A percentile compares a stretch with the other conserved stretches of the same genome.
These are phyloP conservation scores for Fusarium sp. DNA, from an alignment of 2,329 filamentous ascomycete genomes.

Conservation along the genomic window DNA sequence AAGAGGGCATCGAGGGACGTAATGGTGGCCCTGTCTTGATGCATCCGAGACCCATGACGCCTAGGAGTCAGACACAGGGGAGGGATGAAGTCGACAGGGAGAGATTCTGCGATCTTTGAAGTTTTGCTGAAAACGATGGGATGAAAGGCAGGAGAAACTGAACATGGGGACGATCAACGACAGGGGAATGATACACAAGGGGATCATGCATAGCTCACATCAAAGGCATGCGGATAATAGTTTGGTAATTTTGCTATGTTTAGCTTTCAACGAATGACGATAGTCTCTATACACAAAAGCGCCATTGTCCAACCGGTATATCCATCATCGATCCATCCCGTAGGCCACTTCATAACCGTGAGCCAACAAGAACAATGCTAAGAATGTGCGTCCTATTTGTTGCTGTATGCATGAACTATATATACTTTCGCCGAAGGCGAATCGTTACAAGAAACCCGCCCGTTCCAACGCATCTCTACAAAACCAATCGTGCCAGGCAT, in stretches of 20 bases:
- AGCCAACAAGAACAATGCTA: neutral
- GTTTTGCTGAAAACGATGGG: neutral
- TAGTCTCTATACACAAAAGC: conserved; percentile 6
- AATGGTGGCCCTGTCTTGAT: neutral
- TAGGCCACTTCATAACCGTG: neutral
- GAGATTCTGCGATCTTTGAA: neutral
- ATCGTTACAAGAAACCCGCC: conserved; percentile 20
- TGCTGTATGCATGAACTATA: conserved; percentile 39
- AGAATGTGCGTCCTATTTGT: conserved; percentile 27
- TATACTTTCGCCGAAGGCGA: conserved; percentile 19
- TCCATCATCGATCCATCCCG: too few species aligned
- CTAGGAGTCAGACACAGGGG: conserved; percentile 17
- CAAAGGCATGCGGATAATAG: neutral
- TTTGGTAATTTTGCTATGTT: conserved; percentile 2
- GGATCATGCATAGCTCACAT: neutral
- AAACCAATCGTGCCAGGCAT: conserved; percentile 20
- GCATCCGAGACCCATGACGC: conserved; percentile 4
- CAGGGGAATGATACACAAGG: neutral
- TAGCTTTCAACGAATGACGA: conserved; percentile 22
- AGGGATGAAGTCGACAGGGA: conserved; percentile 3
- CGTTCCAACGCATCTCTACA: conserved; percentile 18
- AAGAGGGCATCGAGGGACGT: conserved; percentile 11
- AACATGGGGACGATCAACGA: neutral
- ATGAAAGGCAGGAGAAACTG: neutral
- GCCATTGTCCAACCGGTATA: neutral